phyloP scores from a whole-genome alignment of 2,329 filamentous ascomycete genomes.

The Cercospora beticola region DNA sequence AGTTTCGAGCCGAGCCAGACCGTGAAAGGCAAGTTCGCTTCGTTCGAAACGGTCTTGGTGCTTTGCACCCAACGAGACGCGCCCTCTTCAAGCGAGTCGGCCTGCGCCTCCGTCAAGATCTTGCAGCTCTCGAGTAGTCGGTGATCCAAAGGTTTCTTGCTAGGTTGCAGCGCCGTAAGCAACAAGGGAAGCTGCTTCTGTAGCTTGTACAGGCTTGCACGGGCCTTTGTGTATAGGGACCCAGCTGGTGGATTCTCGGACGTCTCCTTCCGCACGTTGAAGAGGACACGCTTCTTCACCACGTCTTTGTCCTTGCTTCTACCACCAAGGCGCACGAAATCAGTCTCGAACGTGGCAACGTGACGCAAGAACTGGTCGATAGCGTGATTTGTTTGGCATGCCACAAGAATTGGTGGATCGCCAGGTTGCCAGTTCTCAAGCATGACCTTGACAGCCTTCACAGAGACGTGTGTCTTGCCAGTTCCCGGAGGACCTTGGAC shows the following conservation, averaged over 20 bases:
- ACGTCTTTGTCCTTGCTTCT: constrained; percentile 62
- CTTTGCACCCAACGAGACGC: constrained; percentile 42
- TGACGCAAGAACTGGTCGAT: constrained; percentile 75
- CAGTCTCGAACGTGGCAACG: constrained; percentile 60
- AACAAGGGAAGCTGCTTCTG: constrained; percentile 44
- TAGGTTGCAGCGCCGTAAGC: constrained; percentile 46
- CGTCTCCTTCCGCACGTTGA: constrained; percentile 53
- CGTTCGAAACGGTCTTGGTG: constrained; percentile 24
- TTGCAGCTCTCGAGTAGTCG: constrained; percentile 54
- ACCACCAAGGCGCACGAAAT: constrained; percentile 67
- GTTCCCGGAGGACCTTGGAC: constrained; percentile 78
- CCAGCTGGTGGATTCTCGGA: constrained; percentile 41
- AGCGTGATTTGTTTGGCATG: constrained; percentile 88
- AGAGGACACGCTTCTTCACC: constrained; percentile 67
- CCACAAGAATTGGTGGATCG: constrained; percentile 71
- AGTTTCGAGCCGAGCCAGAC: constrained; percentile 60
- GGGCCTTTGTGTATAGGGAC: constrained; percentile 43
- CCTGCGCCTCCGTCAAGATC: constrained; percentile 64
- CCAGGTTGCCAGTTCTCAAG: constrained; percentile 56
- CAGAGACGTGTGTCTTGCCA: constrained; percentile 79
- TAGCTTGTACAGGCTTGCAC: constrained; percentile 46
- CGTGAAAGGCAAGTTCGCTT: constrained; percentile 43
- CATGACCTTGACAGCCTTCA: constrained; percentile 66
- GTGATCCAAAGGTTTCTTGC: constrained; percentile 52
- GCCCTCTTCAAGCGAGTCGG: constrained; percentile 58